phyloP scores from a whole-genome alignment of 2,329 filamentous ascomycete genomes.

The Alternaria arborescens region DNA sequence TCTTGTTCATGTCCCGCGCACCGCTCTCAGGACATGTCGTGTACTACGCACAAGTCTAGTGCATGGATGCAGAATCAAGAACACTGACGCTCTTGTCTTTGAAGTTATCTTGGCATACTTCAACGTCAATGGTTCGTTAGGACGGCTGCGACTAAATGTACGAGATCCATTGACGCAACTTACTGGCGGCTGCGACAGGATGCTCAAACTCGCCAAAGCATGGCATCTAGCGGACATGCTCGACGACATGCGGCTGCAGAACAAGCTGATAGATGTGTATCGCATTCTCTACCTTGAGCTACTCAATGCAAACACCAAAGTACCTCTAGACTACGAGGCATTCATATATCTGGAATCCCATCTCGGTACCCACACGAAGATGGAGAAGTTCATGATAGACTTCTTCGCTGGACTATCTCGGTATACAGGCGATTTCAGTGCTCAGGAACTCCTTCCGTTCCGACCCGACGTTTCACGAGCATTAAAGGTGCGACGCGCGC shows the following conservation, averaged over 20 bases:
- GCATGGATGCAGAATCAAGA: constrained; percentile 10
- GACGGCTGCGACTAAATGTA: not conserved
- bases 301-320: not conserved
- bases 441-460: constrained; percentile 1
- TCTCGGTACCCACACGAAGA: constrained; percentile 18
- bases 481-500: not conserved
- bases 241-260: constrained; percentile 16
- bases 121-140: not conserved
- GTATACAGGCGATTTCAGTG: not conserved
- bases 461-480: constrained; percentile 13
- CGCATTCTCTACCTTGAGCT: constrained; percentile 13
- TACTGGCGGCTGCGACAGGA: constrained; percentile 1
- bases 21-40: constrained; percentile 1
- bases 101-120: constrained; percentile 12
- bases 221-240: constrained; percentile 26
- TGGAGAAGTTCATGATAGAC: constrained; percentile 27
- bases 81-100: constrained; percentile 15
- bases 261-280: constrained; percentile 22
- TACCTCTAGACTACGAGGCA: constrained; percentile 9
- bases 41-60: not conserved
- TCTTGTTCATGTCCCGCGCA: constrained; percentile 1
- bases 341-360: constrained; percentile 16
- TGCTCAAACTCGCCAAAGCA: constrained; percentile 24
- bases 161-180: constrained; percentile 15
- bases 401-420: constrained; percentile 22